Conservation (phyloP, 495 filamentous ascomycete species). For the Xylaria telfairii region DNA sequence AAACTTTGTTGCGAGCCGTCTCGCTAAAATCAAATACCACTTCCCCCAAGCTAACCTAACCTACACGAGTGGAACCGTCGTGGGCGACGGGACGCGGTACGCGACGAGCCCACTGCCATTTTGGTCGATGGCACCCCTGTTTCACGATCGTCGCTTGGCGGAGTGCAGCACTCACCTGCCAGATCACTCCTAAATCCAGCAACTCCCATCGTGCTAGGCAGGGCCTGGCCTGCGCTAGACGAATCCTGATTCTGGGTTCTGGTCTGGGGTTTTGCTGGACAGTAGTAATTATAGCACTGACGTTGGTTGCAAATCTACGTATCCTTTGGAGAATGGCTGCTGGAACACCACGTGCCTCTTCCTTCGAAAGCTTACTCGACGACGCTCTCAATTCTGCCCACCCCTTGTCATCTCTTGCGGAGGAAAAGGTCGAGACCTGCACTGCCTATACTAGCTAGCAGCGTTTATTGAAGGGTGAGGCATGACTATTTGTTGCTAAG, state of each 20-base stretch:
- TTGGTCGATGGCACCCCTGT: background rate
- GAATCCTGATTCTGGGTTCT: conserved; percentile 8
- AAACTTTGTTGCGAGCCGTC: background rate
- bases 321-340: background rate
- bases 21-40: conserved; percentile 12
- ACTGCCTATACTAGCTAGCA: background rate
- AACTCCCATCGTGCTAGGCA: background rate
- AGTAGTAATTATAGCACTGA: conserved; percentile 9
- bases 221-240: background rate
- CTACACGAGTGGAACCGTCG: background rate
- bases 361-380: conserved; percentile 11
- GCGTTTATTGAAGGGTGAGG: background rate
- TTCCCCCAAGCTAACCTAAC: background rate
- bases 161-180: background rate
- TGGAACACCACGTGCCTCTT: conserved; percentile 3
- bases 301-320: no score
- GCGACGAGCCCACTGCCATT: background rate
- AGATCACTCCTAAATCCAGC: conserved; percentile 17
- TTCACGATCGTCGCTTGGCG: conserved; percentile 18
- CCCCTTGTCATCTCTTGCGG: no score
- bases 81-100: background rate
- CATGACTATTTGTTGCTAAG: background rate
- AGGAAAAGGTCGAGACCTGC: background rate
- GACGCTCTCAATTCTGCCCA: background rate
- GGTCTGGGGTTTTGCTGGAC: background rate